These are phyloP conservation scores for Solanum medicagineum DNA, from an alignment of 257 asterid species.

Conservation along the genomic window DNA sequence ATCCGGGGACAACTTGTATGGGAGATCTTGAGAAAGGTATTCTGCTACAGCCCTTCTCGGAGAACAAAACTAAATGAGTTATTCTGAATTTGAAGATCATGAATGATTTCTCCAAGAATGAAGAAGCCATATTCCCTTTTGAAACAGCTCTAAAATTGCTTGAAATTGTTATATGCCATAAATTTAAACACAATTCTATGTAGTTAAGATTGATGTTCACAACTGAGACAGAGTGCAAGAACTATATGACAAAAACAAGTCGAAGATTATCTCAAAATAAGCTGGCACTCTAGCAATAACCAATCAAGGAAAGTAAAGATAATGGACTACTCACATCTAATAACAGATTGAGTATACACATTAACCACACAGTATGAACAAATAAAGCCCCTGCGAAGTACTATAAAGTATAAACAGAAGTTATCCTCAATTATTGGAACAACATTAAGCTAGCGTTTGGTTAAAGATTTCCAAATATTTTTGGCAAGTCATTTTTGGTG, in stretches of 20 bases:
- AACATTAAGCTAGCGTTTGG: background rate
- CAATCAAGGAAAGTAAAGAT: background rate
- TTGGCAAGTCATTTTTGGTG: no score
- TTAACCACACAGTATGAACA: background rate
- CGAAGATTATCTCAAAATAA: background rate
- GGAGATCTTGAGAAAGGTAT: conserved; percentile 67
- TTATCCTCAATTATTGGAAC: background rate
- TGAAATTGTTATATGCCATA: background rate
- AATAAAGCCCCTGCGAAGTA: background rate
- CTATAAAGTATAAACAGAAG: background rate
- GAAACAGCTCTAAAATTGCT: background rate
- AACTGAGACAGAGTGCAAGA: background rate
- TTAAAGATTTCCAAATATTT: no score
- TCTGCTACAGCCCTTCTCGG: conserved; percentile 66
- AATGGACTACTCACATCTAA: background rate
- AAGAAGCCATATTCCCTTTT: background rate
- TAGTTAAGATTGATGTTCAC: background rate
- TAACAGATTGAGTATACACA: background rate
- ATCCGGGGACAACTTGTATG: conserved; percentile 34
- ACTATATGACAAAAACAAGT: background rate
- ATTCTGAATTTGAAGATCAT: background rate
- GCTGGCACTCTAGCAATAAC: background rate
- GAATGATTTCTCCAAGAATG: background rate
- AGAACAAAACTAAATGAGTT: background rate
- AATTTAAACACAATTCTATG: background rate